phyloP scores from a whole-genome alignment of 495 filamentous ascomycete genomes.

The Aspergillus cavernicola region DNA sequence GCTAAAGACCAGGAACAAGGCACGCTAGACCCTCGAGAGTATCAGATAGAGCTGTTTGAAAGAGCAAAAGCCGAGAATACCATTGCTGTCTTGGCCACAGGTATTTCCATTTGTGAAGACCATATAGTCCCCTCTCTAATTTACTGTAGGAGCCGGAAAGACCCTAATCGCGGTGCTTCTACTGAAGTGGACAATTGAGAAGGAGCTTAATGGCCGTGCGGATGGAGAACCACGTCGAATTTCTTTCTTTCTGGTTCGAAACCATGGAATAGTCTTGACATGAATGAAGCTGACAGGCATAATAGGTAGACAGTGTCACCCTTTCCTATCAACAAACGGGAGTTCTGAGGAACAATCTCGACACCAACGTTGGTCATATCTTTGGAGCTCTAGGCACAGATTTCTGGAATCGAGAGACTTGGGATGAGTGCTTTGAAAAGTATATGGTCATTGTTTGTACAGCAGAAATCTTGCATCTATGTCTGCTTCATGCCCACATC shows the following conservation, averaged over 20 bases:
- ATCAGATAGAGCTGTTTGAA: conserved; percentile 91
- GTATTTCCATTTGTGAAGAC: conserved; percentile 30
- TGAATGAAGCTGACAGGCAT: background rate
- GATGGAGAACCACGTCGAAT: conserved; percentile 58
- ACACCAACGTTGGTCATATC: conserved; percentile 72
- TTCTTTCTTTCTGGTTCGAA: conserved; percentile 73
- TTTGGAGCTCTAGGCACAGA: conserved; percentile 72
- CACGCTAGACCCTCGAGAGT: conserved; percentile 76
- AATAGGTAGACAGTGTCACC: conserved; percentile 78
- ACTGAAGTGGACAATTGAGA: conserved; percentile 69
- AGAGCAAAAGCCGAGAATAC: conserved; percentile 81
- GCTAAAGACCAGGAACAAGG: conserved; percentile 32
- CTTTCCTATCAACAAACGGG: conserved; percentile 88
- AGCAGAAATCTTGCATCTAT: conserved; percentile 76
- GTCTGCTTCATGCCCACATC: conserved; percentile 77
- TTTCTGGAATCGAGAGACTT: conserved; percentile 61
- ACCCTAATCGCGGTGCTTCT: conserved; percentile 91
- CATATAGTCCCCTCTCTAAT: background rate
- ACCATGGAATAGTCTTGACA: background rate
- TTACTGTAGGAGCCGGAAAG: conserved; percentile 76
- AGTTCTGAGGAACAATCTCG: conserved; percentile 78
- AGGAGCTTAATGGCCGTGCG: conserved; percentile 70
- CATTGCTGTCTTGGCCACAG: conserved; percentile 95
- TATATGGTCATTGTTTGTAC: conserved; percentile 94
- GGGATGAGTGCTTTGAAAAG: conserved; percentile 62